Percentiles rank a stretch among this genome's conserved stretches.
phyloP scores from a whole-genome alignment of 129 eudicot species.

The Flaveria linearis region DNA sequence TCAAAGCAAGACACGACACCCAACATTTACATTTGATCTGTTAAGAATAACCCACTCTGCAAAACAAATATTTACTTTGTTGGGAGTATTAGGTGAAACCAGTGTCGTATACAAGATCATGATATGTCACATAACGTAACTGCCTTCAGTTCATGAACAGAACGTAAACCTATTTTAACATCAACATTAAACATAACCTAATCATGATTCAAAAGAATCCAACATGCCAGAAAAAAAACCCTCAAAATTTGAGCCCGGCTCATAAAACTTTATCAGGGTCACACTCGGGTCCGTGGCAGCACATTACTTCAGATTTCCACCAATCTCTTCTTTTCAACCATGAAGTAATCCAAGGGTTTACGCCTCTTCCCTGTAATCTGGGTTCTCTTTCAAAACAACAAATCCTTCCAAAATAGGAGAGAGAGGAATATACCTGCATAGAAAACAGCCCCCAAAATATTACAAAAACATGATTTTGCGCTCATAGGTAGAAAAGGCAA shows the following conservation, averaged over 20 bases:
- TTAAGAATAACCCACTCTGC: too few species aligned
- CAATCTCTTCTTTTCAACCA: neutral
- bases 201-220: neutral
- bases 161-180: neutral
- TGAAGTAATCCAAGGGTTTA: slow-evolving; percentile 14
- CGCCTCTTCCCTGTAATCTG: slow-evolving; percentile 83
- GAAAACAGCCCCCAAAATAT: slow-evolving; percentile 1
- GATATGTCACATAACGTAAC: neutral
- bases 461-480: neutral
- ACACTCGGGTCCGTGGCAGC: neutral
- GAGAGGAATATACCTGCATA: slow-evolving; percentile 82
- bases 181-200: neutral
- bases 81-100: neutral
- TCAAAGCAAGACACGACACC: too few species aligned
- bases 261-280: neutral
- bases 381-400: slow-evolving; percentile 87
- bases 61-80: neutral
- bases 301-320: slow-evolving; percentile 6
- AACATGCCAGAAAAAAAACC: neutral
- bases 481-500: neutral
- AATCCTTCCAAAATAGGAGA: slow-evolving; percentile 93
- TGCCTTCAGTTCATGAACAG: neutral
- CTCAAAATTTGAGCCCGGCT: neutral
- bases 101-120: neutral
- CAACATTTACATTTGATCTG: too few species aligned